phyloP scores from a whole-genome alignment of 1,284 basidiomycete genomes.

The Cerioporus squamosus region DNA sequence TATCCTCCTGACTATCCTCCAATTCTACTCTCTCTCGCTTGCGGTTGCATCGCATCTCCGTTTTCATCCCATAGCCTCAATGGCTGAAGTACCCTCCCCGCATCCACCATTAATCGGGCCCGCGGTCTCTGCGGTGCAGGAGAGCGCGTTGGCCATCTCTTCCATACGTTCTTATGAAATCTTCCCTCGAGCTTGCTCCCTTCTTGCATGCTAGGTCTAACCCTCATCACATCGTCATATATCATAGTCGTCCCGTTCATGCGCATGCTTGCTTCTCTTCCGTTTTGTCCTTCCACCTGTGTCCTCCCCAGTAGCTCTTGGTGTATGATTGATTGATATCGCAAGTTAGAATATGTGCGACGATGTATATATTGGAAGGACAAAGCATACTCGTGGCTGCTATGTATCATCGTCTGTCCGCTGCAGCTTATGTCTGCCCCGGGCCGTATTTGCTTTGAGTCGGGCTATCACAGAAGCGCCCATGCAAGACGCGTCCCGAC shows the following conservation, averaged over 20 bases:
- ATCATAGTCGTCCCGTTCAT: conserved; percentile 26
- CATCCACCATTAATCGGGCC: conserved; percentile 18
- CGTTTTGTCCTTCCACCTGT: neutral
- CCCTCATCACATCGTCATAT: conserved; percentile 19
- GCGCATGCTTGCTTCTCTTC: conserved; percentile 18
- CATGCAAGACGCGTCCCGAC: neutral
- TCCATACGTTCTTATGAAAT: conserved; percentile 12
- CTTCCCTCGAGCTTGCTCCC: neutral
- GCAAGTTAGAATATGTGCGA: conserved; percentile 27
- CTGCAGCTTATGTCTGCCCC: neutral
- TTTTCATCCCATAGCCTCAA: conserved; percentile 1
- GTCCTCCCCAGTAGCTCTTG: conserved; percentile 16
- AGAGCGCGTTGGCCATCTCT: conserved; percentile 13
- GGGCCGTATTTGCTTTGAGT: too few relatives aligned
- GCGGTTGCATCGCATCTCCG: conserved; percentile 7
- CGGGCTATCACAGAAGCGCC: neutral
- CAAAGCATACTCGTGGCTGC: conserved; percentile 2
- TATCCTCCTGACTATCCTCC: neutral
- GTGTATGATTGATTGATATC: conserved; percentile 27
- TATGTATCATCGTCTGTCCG: neutral
- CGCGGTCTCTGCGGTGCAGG: conserved; percentile 34
- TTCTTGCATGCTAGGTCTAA: conserved; percentile 25
- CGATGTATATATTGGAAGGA: conserved; percentile 30
- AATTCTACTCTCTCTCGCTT: conserved; percentile 15
- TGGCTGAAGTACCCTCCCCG: conserved; percentile 17